These are phyloP conservation scores for Flagelloscypha sp. DNA, from an alignment of 768 basidiomycete species.

Conservation along the genomic window DNA sequence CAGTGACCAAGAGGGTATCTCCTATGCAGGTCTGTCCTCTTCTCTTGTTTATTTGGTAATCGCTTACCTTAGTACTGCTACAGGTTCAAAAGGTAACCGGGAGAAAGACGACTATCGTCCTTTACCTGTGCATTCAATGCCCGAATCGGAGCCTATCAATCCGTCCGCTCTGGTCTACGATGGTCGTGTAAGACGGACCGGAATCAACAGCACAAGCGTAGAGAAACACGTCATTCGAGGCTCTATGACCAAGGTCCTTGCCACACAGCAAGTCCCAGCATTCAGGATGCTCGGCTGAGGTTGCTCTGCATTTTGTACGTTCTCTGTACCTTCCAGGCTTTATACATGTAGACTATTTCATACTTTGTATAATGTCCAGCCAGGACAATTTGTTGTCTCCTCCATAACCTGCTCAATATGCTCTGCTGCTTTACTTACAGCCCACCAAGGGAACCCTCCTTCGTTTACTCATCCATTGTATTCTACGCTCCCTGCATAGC, in stretches of 20 bases:
- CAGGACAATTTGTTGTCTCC: no score
- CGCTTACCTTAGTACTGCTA: conserved; percentile 2
- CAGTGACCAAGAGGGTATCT: conserved; percentile 45
- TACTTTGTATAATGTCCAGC: no score
- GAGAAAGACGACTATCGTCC: conserved; percentile 18
- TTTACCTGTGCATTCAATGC: no score
- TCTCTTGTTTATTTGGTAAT: conserved; percentile 7
- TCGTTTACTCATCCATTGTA: no score
- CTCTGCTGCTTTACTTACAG: no score
- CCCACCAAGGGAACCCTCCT: no score
- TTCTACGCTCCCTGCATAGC: no score
- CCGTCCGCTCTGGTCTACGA: conserved; percentile 29
- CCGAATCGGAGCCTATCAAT: conserved; percentile 31
- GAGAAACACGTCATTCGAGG: conserved; percentile 47
- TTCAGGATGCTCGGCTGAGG: no score
- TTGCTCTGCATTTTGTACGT: no score
- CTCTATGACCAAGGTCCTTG: conserved; percentile 48
- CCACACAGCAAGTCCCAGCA: no score
- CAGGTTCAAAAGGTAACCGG: conserved; percentile 8
- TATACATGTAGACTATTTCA: not conserved
- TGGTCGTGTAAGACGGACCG: conserved; percentile 32
- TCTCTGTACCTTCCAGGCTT: no score
- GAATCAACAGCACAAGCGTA: conserved; percentile 26
- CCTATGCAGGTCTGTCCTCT: conserved; percentile 39
- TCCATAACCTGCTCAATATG: no score